Base-by-base conservation (phyloP, 2,329 filamentous ascomycete species). In the Fusarium fujikuroi region DNA sequence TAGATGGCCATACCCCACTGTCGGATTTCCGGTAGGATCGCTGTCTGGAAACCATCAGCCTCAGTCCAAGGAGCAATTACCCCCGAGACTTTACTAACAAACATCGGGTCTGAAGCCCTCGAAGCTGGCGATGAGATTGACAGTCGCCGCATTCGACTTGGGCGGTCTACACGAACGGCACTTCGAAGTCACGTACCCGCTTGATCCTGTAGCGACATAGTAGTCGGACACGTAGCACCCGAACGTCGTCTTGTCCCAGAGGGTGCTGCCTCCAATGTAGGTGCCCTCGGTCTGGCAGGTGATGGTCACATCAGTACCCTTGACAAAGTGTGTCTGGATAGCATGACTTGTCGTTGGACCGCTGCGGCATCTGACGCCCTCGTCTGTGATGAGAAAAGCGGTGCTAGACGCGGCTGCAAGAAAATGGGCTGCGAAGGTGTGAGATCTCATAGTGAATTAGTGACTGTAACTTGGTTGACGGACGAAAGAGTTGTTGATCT, bases 1-100 rank as follows among this genome's bases (percentile, higher is more conserved):
- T 15, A 86, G 79, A 73, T 88, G 87, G 21, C 86, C 86, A 68
- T 87, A 87, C 7, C 86, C 86, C 1, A 88, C 83, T 8, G 85
- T 88, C 1, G 85, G 84, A 32, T 84, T 78, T 34, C 85, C 85
- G 49, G 83, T 81, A 23, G 85, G 83, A 66, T 87, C 85, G 19
- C 56, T 70, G 60, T 79, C 76, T 77, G 9, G 7, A 8, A 8
- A 18, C 7, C 1, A 7, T 30, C 2, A n/a, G 28, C 18, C 9
- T 39, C 6, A 25, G 9, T 7, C 7, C 3, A 15, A 1, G 5
- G 5, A 7, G 11, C 8, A 7, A 15, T 16, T 15, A 11, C 6
- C 9, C 9, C 7, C 7, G 5, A 14, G 2, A 12, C 2, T 18
- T 2, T 10, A 68, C 72, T 60, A 37, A 75, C 74, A 76, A 30